Conservation (phyloP, 805 yeast genomes). For the Lipomyces sp. region DNA sequence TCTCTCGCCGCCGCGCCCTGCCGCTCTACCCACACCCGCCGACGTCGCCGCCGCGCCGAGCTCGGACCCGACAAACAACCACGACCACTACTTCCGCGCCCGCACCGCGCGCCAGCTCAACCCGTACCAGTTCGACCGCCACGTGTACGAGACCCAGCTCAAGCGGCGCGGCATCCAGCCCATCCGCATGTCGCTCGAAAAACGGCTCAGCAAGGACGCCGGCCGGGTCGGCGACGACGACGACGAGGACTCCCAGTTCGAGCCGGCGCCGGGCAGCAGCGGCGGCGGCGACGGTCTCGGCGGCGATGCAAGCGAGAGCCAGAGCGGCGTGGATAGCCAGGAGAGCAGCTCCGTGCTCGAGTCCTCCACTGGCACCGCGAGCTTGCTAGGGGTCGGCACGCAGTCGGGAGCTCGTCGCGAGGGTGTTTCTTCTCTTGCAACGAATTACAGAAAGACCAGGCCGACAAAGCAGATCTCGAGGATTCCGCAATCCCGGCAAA, state of each 20-base stretch:
- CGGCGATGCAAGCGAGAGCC: neutral
- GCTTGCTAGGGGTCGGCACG: too few species aligned
- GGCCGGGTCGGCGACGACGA: neutral
- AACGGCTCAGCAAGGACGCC: conserved; percentile 1
- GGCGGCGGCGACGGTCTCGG: too few species aligned
- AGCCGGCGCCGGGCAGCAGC: too few species aligned
- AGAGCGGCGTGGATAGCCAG: neutral
- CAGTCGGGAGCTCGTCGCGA: too few species aligned
- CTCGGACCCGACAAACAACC: neutral
- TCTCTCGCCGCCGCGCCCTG: too few species aligned
- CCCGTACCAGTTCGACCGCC: conserved; percentile 30
- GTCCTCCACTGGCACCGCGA: too few species aligned
- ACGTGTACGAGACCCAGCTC: conserved; percentile 27
- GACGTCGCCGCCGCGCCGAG: neutral
- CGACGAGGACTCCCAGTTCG: conserved; percentile 13
- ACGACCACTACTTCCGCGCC: conserved; percentile 15
- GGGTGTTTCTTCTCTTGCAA: too few species aligned
- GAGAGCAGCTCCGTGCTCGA: neutral
- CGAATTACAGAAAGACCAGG: too few species aligned
- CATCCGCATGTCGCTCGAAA: conserved; percentile 20
- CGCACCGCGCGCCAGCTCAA: conserved; percentile 31
- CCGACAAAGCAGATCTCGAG: too few species aligned
- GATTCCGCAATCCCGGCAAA: too few species aligned
- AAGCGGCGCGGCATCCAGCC: conserved; percentile 29
- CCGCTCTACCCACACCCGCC: neutral